These are phyloP conservation scores for Phialophora tarda DNA, from an alignment of 2,329 filamentous ascomycete species.

Conservation along the genomic window DNA sequence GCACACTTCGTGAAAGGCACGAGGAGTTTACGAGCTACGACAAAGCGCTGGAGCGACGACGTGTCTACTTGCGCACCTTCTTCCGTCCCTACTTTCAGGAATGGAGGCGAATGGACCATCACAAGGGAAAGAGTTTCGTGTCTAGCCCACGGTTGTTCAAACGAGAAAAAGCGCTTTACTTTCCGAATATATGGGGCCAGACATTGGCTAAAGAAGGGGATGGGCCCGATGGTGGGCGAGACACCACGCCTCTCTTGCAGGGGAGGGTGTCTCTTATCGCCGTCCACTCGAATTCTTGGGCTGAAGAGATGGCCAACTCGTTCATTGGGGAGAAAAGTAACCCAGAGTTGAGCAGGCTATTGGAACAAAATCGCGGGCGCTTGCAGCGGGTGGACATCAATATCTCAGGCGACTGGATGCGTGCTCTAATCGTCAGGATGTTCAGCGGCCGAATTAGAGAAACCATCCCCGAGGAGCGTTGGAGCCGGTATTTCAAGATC, in stretches of 20 bases:
- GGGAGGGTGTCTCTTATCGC: constrained; percentile 79
- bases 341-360: constrained; percentile 67
- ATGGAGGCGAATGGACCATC: constrained; percentile 83
- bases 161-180: constrained; percentile 80
- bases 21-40: constrained; percentile 85
- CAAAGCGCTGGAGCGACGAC: constrained; percentile 77
- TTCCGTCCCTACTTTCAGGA: constrained; percentile 93
- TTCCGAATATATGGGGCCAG: constrained; percentile 85
- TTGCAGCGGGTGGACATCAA: constrained; percentile 87
- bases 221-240: constrained; percentile 56
- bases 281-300: constrained; percentile 85
- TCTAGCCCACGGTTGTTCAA: constrained; percentile 85
- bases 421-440: constrained; percentile 61
- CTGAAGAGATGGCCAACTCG: constrained; percentile 74
- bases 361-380: constrained; percentile 58
- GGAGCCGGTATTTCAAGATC: constrained; percentile 65
- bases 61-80: constrained; percentile 79
- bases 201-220: constrained; percentile 61
- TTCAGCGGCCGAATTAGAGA: constrained; percentile 60
- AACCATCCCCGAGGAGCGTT: constrained; percentile 56
- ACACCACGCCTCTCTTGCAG: constrained; percentile 77
- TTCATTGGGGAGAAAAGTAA: constrained; percentile 73
- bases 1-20: constrained; percentile 70
- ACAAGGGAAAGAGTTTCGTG: constrained; percentile 88
- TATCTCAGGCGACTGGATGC: constrained; percentile 78